These are phyloP conservation scores for Candida labiduridarum DNA, from an alignment of 1,139 yeast genomes.

Conservation along the genomic window DNA sequence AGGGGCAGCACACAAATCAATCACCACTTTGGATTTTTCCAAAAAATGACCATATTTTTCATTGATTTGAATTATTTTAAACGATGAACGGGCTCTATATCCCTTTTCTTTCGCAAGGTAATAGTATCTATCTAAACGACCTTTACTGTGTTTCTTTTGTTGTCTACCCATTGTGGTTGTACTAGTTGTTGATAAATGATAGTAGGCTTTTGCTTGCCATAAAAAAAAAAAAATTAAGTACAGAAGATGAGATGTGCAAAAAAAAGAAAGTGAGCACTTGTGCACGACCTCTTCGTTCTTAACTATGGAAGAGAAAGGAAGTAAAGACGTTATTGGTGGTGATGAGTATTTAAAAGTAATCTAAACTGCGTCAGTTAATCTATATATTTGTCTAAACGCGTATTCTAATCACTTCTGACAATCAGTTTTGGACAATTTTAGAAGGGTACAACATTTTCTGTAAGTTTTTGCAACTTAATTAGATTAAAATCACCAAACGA, in stretches of 20 bases:
- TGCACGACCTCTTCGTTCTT: background rate
- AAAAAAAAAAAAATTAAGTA: background rate
- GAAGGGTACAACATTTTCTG: too few relatives aligned
- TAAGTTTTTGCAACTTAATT: too few relatives aligned
- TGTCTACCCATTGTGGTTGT: conserved; percentile 74
- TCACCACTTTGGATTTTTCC: conserved; percentile 94
- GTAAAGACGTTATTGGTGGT: too few relatives aligned
- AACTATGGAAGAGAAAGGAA: too few relatives aligned
- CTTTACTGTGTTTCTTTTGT: conserved; percentile 96
- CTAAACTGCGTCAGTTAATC: too few relatives aligned
- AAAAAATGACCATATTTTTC: conserved; percentile 95
- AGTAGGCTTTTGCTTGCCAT: background rate
- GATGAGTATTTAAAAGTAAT: too few relatives aligned
- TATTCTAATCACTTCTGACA: too few relatives aligned
- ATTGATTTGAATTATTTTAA: conserved; percentile 91
- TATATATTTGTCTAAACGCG: too few relatives aligned
- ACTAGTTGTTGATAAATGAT: background rate
- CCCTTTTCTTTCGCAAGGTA: conserved; percentile 97
- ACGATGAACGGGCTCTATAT: conserved; percentile 97
- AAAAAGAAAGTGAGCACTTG: background rate
- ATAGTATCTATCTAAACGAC: conserved; percentile 98
- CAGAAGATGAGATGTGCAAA: conserved; percentile 1
- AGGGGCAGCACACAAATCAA: conserved; percentile 99
- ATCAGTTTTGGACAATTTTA: too few relatives aligned
- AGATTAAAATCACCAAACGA: too few relatives aligned